Evolutionary conservation across 495 filamentous ascomycete genomes (phyloP), one percentile per base, ranked within the genome.

Genomic region (Neurospora sp.): DNA sequence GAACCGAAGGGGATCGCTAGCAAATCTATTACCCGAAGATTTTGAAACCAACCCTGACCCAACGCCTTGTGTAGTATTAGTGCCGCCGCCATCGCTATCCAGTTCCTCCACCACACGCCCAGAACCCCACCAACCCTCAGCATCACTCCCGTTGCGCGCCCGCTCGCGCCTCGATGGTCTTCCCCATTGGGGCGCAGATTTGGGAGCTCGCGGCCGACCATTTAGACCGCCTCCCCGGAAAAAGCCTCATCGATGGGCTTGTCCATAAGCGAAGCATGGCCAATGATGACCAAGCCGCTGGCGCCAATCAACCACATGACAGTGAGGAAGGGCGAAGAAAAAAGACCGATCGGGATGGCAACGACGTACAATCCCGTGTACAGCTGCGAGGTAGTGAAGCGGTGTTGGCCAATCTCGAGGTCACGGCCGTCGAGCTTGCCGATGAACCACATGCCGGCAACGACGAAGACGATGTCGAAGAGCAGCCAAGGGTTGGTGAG

Each of bases 161-260:
- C 89, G 88, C 84, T 87, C 89, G 88, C 90, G 91, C 92, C 92
- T 89, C 78, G 92, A 91, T 94, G 93, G 93, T 97, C 94, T 97
- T 97, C 93, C 94, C 94, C 93, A 92, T 91, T 85, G 90, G 92
- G 92, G 93, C 92, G 90, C 90, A 92, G 87, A 87, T 89, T 93
- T 90, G 91, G 94, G 94, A 97, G 93, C 89, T 96, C 93, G 94
- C 94, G 94, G 94, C 92, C 94, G 94, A 97, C 94, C 94, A 94
- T 89, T 90, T 98, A 98, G 93, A 98, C 94, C 94, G 94, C 96
- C 95, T 98, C 96, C 96, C 97, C 96, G 89, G 96, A 99, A 98
- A 99, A 99, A 99, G 95, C 94, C 94, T 95, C 94, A 90, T 98
- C 96, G 87, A 98, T 97, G 43, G 95, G 95, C 88, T 97, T 97